These are phyloP conservation scores for Phialophora chinensis DNA, from an alignment of 2,329 filamentous ascomycete genomes.

Conservation along the genomic window DNA sequence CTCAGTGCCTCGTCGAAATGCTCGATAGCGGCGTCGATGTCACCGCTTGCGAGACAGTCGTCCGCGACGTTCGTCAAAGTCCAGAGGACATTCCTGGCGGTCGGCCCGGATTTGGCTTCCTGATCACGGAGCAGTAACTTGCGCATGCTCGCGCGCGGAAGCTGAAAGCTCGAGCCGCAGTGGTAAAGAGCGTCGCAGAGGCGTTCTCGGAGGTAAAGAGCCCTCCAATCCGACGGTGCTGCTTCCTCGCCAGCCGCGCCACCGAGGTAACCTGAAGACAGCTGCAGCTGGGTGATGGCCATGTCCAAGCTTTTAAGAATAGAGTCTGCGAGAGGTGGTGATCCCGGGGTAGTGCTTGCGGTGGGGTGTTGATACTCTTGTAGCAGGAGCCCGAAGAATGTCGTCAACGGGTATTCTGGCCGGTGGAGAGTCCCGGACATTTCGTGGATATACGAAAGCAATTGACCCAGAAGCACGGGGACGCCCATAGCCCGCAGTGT, in stretches of 20 bases:
- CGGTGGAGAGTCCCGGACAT: conserved; percentile 6
- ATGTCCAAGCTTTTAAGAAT: neutral
- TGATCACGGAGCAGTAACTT: conserved; percentile 17
- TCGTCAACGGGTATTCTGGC: neutral
- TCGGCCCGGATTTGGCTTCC: conserved; percentile 17
- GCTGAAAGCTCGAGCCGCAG: neutral
- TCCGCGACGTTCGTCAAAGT: conserved; percentile 30
- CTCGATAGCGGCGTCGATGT: conserved; percentile 12
- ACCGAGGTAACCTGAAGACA: neutral
- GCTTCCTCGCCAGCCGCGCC: neutral
- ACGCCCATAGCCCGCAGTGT: neutral
- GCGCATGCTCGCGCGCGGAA: conserved; percentile 10
- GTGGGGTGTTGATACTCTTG: neutral
- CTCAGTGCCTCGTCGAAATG: conserved; percentile 15
- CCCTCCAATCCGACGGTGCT: conserved; percentile 19
- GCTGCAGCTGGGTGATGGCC: neutral
- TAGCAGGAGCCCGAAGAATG: neutral
- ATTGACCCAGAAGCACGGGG: neutral
- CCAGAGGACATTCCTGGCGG: conserved; percentile 25
- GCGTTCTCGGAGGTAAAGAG: conserved; percentile 25
- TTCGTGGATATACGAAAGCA: conserved; percentile 11
- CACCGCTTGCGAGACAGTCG: conserved; percentile 15
- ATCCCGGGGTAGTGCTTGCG: neutral
- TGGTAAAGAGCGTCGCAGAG: conserved; percentile 27
- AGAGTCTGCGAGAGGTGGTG: neutral